Base-by-base conservation (phyloP, 352 stramenopile species). In the Globisporangium parvum region DNA sequence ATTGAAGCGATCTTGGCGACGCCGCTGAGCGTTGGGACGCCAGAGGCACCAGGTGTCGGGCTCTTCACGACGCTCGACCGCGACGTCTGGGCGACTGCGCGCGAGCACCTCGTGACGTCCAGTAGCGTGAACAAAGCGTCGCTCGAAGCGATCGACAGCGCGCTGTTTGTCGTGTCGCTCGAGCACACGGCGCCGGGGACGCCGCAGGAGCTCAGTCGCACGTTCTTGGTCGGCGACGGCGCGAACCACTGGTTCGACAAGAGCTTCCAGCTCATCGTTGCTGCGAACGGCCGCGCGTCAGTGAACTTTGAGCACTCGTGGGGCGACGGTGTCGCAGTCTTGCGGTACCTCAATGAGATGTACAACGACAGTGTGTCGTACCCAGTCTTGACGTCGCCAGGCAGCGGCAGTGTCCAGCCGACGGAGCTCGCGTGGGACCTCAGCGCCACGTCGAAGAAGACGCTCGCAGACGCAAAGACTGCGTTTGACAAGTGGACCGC, bases 161-260 rank as follows among this genome's bases (percentile, higher is more conserved):
- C 88, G 31, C 57, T 96, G 24, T 96, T 96, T 51, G 75, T 91
- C 26, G 73, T 93, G 39, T 79, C 69, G 57, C 66, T 96, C 33
- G 87, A 96, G 59, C 77, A 94, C 56, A 63, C 58, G 35, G 66
- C 79, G 11, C 85, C 88, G 12, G 60, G 65, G 26, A 77, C 74
- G 8, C 57, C 77, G 8, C 55, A 80, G 53, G 59, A 91, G 26
- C 68, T 92, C 40, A 90, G 80, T 39, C 69, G 80, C 48, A 87
- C 73, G 51, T 96, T 96, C 65, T 70, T 96, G 10, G 53, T 83
- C 40, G 88, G 88, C 51, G 78, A 95, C 45, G 86, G 80, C 48
- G 71, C 71, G 21, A 96, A 96, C 71, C 86, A 91, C 62, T 97
- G 88, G 87, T 96, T 95, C 49, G 88, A 97, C 67, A 97, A 97